Evolutionary conservation across 306 rosid species (phyloP).

Genomic region (Comarum palustre): DNA sequence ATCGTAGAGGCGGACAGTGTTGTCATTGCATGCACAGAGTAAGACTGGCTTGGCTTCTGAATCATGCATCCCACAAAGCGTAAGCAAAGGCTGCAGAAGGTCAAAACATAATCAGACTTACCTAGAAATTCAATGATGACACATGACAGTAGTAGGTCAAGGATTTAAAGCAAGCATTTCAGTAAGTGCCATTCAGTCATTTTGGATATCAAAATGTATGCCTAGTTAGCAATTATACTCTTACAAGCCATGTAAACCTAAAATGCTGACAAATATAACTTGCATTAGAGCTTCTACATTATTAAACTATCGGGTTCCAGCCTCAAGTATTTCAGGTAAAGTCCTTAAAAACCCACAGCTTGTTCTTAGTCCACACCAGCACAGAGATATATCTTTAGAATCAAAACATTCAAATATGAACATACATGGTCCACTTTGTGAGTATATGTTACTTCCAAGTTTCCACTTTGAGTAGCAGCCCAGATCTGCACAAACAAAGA

Average conservation of each 20-base stretch:
- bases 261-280: background rate
- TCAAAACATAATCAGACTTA: background rate
- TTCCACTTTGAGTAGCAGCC: conserved; percentile 84
- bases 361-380: background rate
- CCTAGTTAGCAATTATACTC: background rate
- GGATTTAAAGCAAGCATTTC: background rate
- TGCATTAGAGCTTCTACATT: conserved; percentile 1
- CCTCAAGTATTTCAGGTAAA: background rate
- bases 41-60: conserved; percentile 82
- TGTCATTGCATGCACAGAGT: conserved; percentile 82
- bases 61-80: conserved; percentile 90
- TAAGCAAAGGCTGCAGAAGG: conserved; percentile 66
- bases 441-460: conserved; percentile 84
- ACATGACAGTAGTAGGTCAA: background rate
- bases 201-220: background rate
- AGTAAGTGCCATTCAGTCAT: background rate
- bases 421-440: conserved; percentile 81
- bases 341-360: background rate
- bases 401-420: background rate
- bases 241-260: background rate
- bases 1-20: conserved; percentile 79
- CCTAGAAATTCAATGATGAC: background rate
- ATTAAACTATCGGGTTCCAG: background rate
- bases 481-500: conserved; percentile 62
- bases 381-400: conserved; percentile 2